Evolutionary conservation across 1,284 basidiomycete species (phyloP).

Genomic region (Pseudozyma hubeiensis): DNA sequence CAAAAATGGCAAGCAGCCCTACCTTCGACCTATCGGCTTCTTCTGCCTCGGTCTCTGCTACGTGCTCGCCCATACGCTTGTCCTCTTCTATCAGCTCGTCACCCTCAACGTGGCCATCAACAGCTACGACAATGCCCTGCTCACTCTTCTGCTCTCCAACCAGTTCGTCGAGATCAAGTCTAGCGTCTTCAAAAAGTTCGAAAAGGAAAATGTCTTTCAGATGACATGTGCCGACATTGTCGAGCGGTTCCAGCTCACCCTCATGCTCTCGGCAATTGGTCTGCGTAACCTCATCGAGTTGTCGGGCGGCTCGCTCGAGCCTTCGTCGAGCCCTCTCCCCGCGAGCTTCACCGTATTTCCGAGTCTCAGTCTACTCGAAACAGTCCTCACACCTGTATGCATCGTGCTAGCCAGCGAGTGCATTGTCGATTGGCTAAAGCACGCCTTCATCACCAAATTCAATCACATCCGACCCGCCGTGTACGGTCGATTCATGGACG

Average conservation of each 20-base stretch:
- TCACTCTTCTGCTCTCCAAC: constrained; percentile 94
- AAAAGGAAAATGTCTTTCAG: constrained; percentile 99
- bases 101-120: constrained; percentile 97
- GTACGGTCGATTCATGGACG: constrained; percentile 94
- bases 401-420: constrained; percentile 92
- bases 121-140: constrained; percentile 94
- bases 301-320: constrained; percentile 73
- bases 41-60: constrained; percentile 86
- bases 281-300: constrained; percentile 96
- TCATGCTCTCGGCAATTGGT: constrained; percentile 92
- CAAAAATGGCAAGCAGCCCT: constrained; percentile 70
- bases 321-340: constrained; percentile 74
- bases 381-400: constrained; percentile 90
- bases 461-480: constrained; percentile 87
- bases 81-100: constrained; percentile 96
- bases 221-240: constrained; percentile 91
- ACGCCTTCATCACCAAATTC: constrained; percentile 99
- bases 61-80: constrained; percentile 82
- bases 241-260: constrained; percentile 90
- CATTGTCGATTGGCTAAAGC: constrained; percentile 98
- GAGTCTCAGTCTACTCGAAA: constrained; percentile 75
- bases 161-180: constrained; percentile 99
- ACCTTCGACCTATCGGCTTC: constrained; percentile 82
- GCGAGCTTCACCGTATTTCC: constrained; percentile 69
- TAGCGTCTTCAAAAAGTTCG: constrained; percentile 98